Evolutionary conservation across 108 stramenopile species (phyloP).

Genomic region (Cyclostephanos tholiformis): DNA sequence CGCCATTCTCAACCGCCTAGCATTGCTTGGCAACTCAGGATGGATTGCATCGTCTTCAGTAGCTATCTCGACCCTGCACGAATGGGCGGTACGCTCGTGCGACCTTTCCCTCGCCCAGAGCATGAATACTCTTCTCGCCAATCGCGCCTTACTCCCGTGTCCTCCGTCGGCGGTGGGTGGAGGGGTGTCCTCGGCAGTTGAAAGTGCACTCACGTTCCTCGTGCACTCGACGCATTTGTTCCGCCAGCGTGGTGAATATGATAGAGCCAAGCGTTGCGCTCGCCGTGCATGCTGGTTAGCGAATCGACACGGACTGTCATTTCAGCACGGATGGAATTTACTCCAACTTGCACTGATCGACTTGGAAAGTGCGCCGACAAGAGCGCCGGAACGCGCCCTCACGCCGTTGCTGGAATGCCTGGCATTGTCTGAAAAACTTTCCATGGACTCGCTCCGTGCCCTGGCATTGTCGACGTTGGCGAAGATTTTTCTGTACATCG

Average conservation of each 20-base stretch:
- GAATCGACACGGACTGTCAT: conserved; percentile 37
- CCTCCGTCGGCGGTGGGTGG: background rate
- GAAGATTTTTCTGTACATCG: conserved; percentile 59
- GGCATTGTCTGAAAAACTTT: conserved; percentile 50
- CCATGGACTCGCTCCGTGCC: conserved; percentile 82
- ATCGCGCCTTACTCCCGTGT: conserved; percentile 37
- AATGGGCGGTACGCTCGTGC: conserved; percentile 45
- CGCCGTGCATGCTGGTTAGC: conserved; percentile 37
- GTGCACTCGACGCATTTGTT: conserved; percentile 33
- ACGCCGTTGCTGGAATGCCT: conserved; percentile 71
- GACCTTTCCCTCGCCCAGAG: conserved; percentile 32
- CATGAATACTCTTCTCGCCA: conserved; percentile 33
- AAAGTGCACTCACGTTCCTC: conserved; percentile 24
- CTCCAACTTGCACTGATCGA: conserved; percentile 62
- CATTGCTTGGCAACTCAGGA: conserved; percentile 1
- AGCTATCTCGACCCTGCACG: conserved; percentile 36
- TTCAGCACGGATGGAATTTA: conserved; percentile 53
- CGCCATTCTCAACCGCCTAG: background rate
- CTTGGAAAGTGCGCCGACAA: conserved; percentile 46
- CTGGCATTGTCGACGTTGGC: conserved; percentile 64
- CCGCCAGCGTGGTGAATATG: conserved; percentile 26
- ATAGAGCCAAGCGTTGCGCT: conserved; percentile 25
- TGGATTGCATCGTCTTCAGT: background rate
- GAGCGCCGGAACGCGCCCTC: conserved; percentile 48
- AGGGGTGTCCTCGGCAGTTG: conserved; percentile 20